Percentiles rank a stretch among this genome's conserved stretches.
These are phyloP conservation scores for Phallus indusiatus DNA, from an alignment of 768 basidiomycete species.

Conservation along the genomic window DNA sequence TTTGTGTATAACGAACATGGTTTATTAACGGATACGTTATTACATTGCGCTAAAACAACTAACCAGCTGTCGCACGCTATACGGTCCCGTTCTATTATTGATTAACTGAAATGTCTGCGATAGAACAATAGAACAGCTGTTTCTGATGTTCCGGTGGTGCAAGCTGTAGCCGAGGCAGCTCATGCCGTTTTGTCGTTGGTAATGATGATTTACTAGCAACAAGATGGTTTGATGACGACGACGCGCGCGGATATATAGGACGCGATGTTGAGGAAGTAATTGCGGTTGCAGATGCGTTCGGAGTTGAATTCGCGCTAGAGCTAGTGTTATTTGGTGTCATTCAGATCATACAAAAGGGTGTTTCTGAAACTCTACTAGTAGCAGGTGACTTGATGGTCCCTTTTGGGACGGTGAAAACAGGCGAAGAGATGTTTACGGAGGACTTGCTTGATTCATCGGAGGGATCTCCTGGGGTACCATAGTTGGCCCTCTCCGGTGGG, in stretches of 20 bases:
- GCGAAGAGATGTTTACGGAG: background rate
- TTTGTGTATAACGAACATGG: slow-evolving; percentile 38
- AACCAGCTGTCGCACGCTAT: slow-evolving; percentile 69
- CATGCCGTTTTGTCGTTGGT: no score
- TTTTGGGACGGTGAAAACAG: background rate
- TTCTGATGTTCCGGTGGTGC: slow-evolving; percentile 7
- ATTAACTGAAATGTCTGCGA: slow-evolving; percentile 77
- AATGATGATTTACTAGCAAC: no score
- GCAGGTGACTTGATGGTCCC: no score
- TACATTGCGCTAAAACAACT: slow-evolving; percentile 15
- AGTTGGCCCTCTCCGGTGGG: no score
- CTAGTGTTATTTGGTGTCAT: no score
- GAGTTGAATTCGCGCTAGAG: no score
- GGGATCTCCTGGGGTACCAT: background rate
- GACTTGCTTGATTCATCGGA: background rate
- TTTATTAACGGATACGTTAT: slow-evolving; percentile 8
- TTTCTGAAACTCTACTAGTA: no score
- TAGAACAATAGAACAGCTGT: slow-evolving; percentile 49
- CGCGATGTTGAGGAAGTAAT: no score
- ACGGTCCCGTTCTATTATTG: slow-evolving; percentile 54
- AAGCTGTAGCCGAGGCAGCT: slow-evolving; percentile 3
- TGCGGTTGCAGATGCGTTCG: no score
- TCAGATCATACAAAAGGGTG: no score
- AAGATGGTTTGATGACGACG: no score
- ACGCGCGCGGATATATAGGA: no score